Evolutionary conservation across 1,139 yeast species (phyloP), one percentile per base, ranked within the genome.

Genomic region (Suhomyces atakaporum): DNA sequence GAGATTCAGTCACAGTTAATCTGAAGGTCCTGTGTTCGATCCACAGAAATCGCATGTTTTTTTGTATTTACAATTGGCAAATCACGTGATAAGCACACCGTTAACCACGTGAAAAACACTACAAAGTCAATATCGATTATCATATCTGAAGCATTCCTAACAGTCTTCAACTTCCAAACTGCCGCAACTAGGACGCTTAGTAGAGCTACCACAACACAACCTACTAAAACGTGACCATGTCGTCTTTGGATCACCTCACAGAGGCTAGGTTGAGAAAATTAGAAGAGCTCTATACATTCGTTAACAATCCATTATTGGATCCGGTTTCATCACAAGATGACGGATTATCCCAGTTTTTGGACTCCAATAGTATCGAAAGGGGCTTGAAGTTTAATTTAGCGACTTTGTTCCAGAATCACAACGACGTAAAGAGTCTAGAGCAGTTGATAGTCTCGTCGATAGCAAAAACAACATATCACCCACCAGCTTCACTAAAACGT

Each of bases 1-100:
- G n/a, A n/a, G n/a, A n/a, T n/a, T n/a, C n/a, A n/a, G n/a, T n/a
- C n/a, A 49, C 62, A 59, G 63, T 56, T 58, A 55, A 69, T 69
- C 75, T 69, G 74, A 66, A 70, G 76, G 76, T 70, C 75, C 72
- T 70, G 76, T 69, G 76, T 70, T 70, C 76, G 75, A 70, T 69
- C 76, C 76, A 69, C 76, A 55, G 43, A 48, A 48, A 44, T 40
- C 53, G 53, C 53, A 48, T 41, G 40, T 33, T 38, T 47, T 34
- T 42, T 7, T 11, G 15, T 11, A 7, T 6, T 8, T 16, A 8
- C 3, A 4, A 12, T 10, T 7, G 20, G n/a, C n/a, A n/a, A n/a
- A 84, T 32, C 49, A 37, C 49, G 45, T 46, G 49, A 46, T 22
- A 31, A 16, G 22, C 50, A 27, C 3, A 11, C 16, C 19, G 44